Conservation (phyloP, 2,329 filamentous ascomycete species). For the Trichoderma sp. region DNA sequence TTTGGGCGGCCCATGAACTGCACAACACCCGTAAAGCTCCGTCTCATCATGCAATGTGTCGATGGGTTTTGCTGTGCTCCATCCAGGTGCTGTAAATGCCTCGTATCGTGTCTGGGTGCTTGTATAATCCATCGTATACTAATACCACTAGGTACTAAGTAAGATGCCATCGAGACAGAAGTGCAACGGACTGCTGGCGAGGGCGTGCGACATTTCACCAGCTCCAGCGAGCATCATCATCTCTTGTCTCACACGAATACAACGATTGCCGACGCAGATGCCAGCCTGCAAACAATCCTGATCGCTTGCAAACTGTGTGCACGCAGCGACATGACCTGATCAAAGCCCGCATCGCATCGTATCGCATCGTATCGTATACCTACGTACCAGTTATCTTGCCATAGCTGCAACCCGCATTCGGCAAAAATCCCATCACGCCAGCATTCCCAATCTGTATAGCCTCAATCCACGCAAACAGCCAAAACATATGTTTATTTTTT, state of each 20-base stretch:
- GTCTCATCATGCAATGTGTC: conserved; percentile 3
- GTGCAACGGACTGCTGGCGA: background rate
- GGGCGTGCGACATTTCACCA: background rate
- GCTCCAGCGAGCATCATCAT: background rate
- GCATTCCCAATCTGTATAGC: background rate
- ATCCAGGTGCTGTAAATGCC: no score
- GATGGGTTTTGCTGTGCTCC: no score
- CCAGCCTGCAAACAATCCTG: background rate
- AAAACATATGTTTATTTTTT: background rate
- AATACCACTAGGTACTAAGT: no score
- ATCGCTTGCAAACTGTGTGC: background rate
- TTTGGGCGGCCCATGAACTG: conserved; percentile 5
- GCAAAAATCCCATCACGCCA: background rate
- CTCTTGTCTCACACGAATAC: background rate
- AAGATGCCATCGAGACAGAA: no score
- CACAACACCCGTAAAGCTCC: conserved; percentile 8
- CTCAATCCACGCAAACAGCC: conserved; percentile 1
- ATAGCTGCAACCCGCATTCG: background rate
- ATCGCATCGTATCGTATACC: background rate
- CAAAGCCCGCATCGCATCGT: background rate
- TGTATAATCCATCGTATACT: background rate
- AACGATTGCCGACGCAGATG: background rate
- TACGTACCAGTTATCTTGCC: background rate
- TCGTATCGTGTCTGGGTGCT: background rate
- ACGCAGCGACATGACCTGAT: background rate